phyloP scores from a whole-genome alignment of 2,329 filamentous ascomycete species.

The Blumeriella jaapii region DNA sequence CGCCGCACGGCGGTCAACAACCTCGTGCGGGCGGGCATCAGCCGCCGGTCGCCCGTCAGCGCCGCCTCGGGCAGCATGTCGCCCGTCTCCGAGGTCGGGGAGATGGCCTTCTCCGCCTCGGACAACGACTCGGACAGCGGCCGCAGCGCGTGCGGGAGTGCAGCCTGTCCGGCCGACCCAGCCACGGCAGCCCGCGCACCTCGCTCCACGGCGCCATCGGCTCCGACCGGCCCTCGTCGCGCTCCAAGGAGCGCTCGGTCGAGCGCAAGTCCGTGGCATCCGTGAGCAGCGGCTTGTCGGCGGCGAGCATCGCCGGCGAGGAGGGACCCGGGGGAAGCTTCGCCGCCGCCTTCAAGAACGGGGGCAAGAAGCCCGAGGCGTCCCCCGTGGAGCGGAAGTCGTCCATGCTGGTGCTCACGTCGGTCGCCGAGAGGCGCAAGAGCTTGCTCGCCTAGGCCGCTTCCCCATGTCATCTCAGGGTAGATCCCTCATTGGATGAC shows the following conservation, averaged over 20 bases:
- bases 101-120: conserved; percentile 52
- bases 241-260: conserved; percentile 48
- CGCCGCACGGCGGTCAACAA: conserved; percentile 87
- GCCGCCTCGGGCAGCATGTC: conserved; percentile 68
- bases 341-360: conserved; percentile 54
- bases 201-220: conserved; percentile 77
- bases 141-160: conserved; percentile 66
- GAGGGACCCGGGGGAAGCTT: conserved; percentile 51
- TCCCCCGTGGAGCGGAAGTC: conserved; percentile 62
- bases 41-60: conserved; percentile 61
- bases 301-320: conserved; percentile 55
- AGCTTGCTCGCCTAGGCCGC: conserved; percentile 46
- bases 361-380: conserved; percentile 43
- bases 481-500: conserved; percentile 26
- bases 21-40: conserved; percentile 78
- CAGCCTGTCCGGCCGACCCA: conserved; percentile 59
- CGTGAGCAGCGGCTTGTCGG: conserved; percentile 38
- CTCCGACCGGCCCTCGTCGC: conserved; percentile 67
- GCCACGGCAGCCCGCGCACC: conserved; percentile 63
- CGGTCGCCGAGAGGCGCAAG: conserved; percentile 75
- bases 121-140: conserved; percentile 64
- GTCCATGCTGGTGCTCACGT: conserved; percentile 77
- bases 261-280: conserved; percentile 37
- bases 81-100: conserved; percentile 72
- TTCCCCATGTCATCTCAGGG: conserved; percentile 19